Base-by-base conservation (phyloP, 2,329 filamentous ascomycete genomes). In the Plenodomus lindquistii region DNA sequence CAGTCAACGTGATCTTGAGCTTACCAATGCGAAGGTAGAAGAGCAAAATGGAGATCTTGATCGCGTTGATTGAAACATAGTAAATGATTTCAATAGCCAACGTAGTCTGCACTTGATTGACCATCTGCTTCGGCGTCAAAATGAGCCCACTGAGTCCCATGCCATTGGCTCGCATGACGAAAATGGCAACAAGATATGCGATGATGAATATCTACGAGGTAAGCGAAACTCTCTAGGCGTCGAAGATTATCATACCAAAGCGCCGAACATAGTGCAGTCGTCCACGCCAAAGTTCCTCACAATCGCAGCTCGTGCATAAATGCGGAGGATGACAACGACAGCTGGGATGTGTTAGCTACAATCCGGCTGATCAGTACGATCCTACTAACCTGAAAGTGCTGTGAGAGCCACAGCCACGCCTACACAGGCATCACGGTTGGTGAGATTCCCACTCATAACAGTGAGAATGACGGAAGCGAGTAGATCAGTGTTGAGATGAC, bases 1-100 rank as follows among this genome's bases (percentile, higher is more conserved):
- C 21, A 36, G 37, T 19, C 8, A 15, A n/a, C 6, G 18, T 18
- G 6, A 5, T 16, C 3, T 13, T 4, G 19, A 16, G 44, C 58
- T 20, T 55, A 72, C 69, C 68, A 37, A 73, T 60, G 42, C 68
- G 63, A 19, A 71, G 48, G 37, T 73, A 73, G 41, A 69, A 67
- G 37, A 62, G 59, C 3, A 71, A 48, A 22, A 73, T 71, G 1
- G 70, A 73, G 1, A 62, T 44, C 42, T 72, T 73, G 50, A 73
- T 65, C 19, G 53, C 41, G 17, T 52, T 60, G 39, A 70, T 52
- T 15, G 61, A 18, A 8, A 66, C 31, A 36, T 66, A 67, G 50
- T 72, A 72, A 1, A 64, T 63, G 31, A 71, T 57, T 39, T 72
- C 49, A 24, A 71, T 65, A 1, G 63, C 57, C 17, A 71, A 54